Evolutionary conservation across 1,284 basidiomycete genomes (phyloP).

Genomic region (Pulveroboletus sp.): DNA sequence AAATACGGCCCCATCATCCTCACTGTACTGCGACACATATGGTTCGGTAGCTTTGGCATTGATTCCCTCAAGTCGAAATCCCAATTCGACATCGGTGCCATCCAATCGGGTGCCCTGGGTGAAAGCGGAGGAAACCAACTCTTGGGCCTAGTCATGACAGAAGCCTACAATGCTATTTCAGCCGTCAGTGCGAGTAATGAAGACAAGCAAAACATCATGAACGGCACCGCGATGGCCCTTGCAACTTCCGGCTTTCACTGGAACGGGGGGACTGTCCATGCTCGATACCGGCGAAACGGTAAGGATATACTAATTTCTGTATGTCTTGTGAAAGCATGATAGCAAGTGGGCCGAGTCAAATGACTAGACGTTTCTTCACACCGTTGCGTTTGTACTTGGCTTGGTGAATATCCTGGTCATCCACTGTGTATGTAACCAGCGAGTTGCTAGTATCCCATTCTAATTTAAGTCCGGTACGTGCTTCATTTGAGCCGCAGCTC

Average conservation of each 20-base stretch:
- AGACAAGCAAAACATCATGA: constrained; percentile 80
- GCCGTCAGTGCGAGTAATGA: constrained; percentile 66
- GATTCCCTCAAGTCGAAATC: constrained; percentile 16
- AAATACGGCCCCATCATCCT: constrained; percentile 28
- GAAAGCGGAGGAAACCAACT: constrained; percentile 56
- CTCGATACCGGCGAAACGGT: constrained; percentile 57
- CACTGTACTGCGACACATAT: constrained; percentile 11
- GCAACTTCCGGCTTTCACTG: constrained; percentile 54
- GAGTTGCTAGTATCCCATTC: too few species aligned
- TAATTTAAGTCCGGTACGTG: too few species aligned
- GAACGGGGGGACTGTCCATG: constrained; percentile 65
- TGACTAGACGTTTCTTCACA: too few species aligned
- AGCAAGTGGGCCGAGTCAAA: not conserved
- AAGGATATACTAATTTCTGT: not conserved
- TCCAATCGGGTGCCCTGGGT: constrained; percentile 41
- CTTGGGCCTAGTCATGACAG: constrained; percentile 81
- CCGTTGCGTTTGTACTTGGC: too few species aligned
- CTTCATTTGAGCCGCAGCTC: too few species aligned
- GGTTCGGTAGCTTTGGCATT: constrained; percentile 3
- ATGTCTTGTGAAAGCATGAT: not conserved
- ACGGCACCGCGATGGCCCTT: constrained; percentile 79
- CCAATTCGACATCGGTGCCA: constrained; percentile 8
- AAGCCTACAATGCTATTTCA: constrained; percentile 75
- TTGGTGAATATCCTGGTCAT: too few species aligned
- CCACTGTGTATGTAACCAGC: too few species aligned